phyloP scores from a whole-genome alignment of 23 red algal species.

The Chondrus crispus region DNA sequence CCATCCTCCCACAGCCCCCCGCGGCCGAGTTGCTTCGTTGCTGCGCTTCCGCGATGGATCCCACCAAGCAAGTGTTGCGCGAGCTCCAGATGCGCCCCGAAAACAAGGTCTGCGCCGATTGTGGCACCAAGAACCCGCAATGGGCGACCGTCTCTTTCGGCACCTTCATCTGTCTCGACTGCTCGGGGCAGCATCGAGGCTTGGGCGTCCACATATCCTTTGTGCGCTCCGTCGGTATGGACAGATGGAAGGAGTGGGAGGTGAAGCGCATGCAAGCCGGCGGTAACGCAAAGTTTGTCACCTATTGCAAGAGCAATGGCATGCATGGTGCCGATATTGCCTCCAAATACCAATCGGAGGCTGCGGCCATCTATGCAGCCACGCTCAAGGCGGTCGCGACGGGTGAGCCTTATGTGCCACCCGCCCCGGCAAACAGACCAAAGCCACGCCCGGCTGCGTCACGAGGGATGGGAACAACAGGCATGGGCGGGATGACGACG shows the following conservation, averaged over 20 bases:
- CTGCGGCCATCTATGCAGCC: conserved; percentile 79
- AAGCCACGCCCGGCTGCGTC: conserved; percentile 11
- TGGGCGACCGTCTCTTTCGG: conserved; percentile 98
- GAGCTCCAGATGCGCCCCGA: conserved; percentile 74
- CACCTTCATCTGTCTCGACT: conserved; percentile 99
- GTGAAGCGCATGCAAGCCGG: conserved; percentile 87
- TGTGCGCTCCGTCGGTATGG: conserved; percentile 98
- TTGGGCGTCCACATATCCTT: conserved; percentile 96
- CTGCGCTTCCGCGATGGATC: conserved; percentile 6
- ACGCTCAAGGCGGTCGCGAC: conserved; percentile 72
- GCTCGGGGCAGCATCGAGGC: conserved; percentile 88
- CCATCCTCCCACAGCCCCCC: no score
- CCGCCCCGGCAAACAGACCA: conserved; percentile 35
- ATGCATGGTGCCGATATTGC: conserved; percentile 57
- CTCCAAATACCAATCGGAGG: conserved; percentile 81
- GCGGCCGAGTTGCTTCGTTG: no score
- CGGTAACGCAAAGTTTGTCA: conserved; percentile 77
- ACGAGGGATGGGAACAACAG: not conserved
- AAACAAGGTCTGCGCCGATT: conserved; percentile 89
- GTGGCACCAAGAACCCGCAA: conserved; percentile 92
- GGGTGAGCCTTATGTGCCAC: conserved; percentile 72
- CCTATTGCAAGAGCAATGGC: conserved; percentile 63
- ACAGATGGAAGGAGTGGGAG: conserved; percentile 95
- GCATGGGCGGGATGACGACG: not conserved
- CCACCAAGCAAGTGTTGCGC: conserved; percentile 62